A percentile compares a stretch with the other conserved stretches of the same genome.
Conservation (phyloP, 2,329 filamentous ascomycete genomes). For the Arthrinium puccinioides region DNA sequence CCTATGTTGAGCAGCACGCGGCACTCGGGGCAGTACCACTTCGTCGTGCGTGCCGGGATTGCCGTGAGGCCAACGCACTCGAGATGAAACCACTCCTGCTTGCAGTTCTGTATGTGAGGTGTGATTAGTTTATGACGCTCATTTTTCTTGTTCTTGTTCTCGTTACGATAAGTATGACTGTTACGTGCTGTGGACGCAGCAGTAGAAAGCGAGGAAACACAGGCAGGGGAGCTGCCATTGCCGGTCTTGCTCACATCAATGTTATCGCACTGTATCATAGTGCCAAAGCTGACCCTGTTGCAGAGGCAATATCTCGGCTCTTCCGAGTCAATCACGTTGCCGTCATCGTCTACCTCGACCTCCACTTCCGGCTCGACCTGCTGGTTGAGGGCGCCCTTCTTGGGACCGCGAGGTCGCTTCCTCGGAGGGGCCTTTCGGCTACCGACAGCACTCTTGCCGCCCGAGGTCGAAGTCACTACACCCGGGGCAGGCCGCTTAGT, state of each 20-base stretch:
- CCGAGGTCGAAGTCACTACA: constrained; percentile 57
- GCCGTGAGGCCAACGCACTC: constrained; percentile 64
- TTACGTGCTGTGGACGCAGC: constrained; percentile 9
- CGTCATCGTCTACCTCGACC: constrained; percentile 60
- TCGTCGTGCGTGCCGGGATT: constrained; percentile 64
- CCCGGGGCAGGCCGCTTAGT: constrained; percentile 66
- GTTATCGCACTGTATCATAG: constrained; percentile 80
- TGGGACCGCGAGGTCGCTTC: constrained; percentile 51
- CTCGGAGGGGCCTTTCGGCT: constrained; percentile 63
- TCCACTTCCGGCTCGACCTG: constrained; percentile 38
- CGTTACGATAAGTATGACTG: constrained; percentile 4
- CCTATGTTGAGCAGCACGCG: constrained; percentile 54
- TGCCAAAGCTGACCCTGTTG: constrained; percentile 72
- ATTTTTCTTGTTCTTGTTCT: constrained; percentile 9
- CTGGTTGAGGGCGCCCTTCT: constrained; percentile 33
- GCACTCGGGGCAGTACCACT: constrained; percentile 82
- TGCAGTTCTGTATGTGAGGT: constrained; percentile 49
- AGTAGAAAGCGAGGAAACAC: constrained; percentile 3
- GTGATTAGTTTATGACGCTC: constrained; percentile 12
- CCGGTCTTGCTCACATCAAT: constrained; percentile 51
- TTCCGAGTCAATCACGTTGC: constrained; percentile 64
- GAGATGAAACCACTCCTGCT: constrained; percentile 80
- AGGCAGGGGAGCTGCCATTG: constrained; percentile 5
- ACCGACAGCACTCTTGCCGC: constrained; percentile 60
- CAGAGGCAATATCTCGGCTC: constrained; percentile 74